A percentile compares a stretch with the other conserved stretches of the same genome.
Evolutionary conservation across 106 monocot genomes (phyloP).

Genomic region (Platanthera zijinensis): DNA sequence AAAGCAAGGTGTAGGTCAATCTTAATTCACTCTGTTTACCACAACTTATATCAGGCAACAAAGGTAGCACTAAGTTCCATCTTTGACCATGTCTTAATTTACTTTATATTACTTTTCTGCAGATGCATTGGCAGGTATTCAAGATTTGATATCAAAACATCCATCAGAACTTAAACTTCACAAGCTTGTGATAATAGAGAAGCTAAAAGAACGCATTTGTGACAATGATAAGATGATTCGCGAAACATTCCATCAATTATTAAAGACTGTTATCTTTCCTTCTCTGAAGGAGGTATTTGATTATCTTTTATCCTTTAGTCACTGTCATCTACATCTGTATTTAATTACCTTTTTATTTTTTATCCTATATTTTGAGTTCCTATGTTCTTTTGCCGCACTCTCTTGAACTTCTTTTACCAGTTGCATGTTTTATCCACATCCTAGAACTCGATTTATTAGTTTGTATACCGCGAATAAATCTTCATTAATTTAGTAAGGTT

Average conservation of each 20-base stretch:
- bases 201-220: constrained; percentile 73
- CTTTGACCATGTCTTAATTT: background rate
- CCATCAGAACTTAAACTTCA: constrained; percentile 80
- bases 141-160: constrained; percentile 65
- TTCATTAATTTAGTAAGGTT: background rate
- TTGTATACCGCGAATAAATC: background rate
- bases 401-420: background rate
- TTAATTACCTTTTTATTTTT: background rate
- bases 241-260: constrained; percentile 54
- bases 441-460: background rate
- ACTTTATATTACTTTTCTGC: constrained; percentile 24
- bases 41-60: background rate
- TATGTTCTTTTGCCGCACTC: background rate
- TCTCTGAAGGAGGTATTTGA: constrained; percentile 55
- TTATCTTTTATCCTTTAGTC: background rate
- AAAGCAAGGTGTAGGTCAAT: background rate
- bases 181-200: constrained; percentile 60
- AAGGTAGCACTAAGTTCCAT: background rate
- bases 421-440: background rate
- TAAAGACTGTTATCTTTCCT: constrained; percentile 67
- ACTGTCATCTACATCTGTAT: background rate
- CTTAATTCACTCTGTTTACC: background rate
- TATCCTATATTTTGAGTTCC: background rate
- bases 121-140: constrained; percentile 78
- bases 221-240: constrained; percentile 72